Conservation (phyloP, 2,329 filamentous ascomycete genomes). For the Phialemonium atrogriseum region DNA sequence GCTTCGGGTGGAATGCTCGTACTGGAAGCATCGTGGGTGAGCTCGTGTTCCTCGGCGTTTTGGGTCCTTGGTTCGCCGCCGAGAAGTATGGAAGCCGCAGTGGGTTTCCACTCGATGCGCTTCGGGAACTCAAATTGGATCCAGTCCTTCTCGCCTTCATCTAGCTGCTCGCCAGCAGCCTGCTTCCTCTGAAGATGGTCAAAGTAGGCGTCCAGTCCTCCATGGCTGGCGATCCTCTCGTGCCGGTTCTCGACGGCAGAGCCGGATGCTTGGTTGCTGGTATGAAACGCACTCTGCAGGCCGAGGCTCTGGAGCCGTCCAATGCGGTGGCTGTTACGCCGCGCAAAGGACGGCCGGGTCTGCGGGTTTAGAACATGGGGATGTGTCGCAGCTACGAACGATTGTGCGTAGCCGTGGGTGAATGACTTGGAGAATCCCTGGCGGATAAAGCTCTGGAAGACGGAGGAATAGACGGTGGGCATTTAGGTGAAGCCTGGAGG, state of each 20-base stretch:
- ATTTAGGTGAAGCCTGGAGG: constrained; percentile 76
- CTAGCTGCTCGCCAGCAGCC: constrained; percentile 52
- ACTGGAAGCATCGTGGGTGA: constrained; percentile 13
- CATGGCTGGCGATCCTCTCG: constrained; percentile 34
- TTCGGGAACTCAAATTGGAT: constrained; percentile 84
- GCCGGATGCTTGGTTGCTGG: constrained; percentile 41
- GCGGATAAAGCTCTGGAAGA: constrained; percentile 81
- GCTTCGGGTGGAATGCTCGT: constrained; percentile 19
- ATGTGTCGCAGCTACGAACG: constrained; percentile 89
- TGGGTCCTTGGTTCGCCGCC: constrained; percentile 24
- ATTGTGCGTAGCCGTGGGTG: constrained; percentile 96
- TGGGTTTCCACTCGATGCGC: constrained; percentile 80
- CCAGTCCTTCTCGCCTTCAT: constrained; percentile 79
- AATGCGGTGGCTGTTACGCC: constrained; percentile 46
- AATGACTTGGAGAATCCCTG: constrained; percentile 95
- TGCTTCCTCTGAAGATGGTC: constrained; percentile 81
- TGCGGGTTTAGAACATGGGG: constrained; percentile 67
- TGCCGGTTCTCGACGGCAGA: constrained; percentile 50
- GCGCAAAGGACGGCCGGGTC: constrained; percentile 54
- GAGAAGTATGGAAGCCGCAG: constrained; percentile 45
- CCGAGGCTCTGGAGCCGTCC: constrained; percentile 53
- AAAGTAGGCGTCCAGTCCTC: constrained; percentile 81
- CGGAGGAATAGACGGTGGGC: constrained; percentile 62
- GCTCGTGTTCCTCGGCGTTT: constrained; percentile 24
- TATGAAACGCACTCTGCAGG: constrained; percentile 71